Evolutionary conservation across 352 stramenopile genomes (phyloP).

Genomic region (Pythium rishiriense): DNA sequence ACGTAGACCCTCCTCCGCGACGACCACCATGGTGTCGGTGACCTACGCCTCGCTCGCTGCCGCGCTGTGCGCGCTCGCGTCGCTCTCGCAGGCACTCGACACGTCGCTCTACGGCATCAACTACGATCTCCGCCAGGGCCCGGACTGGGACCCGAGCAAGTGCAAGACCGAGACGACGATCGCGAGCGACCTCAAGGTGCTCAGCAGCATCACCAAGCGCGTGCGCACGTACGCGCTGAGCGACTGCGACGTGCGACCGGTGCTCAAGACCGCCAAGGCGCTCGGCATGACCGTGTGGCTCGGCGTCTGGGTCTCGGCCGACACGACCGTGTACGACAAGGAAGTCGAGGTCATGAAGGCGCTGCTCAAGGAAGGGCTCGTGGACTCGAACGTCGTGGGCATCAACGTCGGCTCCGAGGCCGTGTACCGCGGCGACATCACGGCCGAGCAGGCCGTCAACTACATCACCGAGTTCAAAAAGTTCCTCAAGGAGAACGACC

Average conservation of each 20-base stretch:
- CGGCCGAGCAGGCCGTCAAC: conserved; percentile 59
- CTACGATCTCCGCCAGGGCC: conserved; percentile 77
- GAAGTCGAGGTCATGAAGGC: conserved; percentile 66
- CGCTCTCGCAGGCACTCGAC: conserved; percentile 57
- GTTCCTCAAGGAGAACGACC: conserved; percentile 55
- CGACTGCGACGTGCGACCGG: conserved; percentile 72
- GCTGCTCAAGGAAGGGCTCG: conserved; percentile 54
- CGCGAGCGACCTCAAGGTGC: conserved; percentile 64
- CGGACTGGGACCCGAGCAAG: conserved; percentile 78
- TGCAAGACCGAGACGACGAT: conserved; percentile 74
- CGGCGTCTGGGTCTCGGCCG: conserved; percentile 78
- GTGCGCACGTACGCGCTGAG: conserved; percentile 81
- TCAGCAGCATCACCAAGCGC: conserved; percentile 65
- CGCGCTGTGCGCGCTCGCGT: conserved; percentile 26
- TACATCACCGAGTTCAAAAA: conserved; percentile 80
- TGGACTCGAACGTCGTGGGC: conserved; percentile 80
- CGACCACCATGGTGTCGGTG: conserved; percentile 24
- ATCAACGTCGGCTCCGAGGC: conserved; percentile 85
- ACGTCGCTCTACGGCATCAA: conserved; percentile 80
- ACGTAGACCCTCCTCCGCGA: neutral
- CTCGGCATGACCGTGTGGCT: conserved; percentile 76
- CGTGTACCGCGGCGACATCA: conserved; percentile 79
- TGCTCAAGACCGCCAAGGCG: conserved; percentile 71
- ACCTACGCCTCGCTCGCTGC: conserved; percentile 6
- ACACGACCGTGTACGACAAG: conserved; percentile 60